Evolutionary conservation across 768 basidiomycete species (phyloP).

Genomic region (Tephrocybe sp.): DNA sequence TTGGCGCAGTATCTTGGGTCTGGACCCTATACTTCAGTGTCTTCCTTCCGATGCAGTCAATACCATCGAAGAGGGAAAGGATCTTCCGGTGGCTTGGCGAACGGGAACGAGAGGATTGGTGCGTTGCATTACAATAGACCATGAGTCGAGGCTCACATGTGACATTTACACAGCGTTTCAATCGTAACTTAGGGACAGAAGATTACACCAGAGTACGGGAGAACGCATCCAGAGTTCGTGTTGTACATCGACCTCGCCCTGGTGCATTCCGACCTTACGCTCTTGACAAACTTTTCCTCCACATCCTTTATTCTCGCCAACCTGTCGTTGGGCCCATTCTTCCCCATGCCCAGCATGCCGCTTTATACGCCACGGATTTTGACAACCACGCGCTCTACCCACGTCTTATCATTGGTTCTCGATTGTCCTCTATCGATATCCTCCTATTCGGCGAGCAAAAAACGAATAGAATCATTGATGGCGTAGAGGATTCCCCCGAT

Average conservation of each 20-base stretch:
- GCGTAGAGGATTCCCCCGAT: neutral
- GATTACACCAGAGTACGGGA: slow-evolving; percentile 2
- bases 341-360: slow-evolving; percentile 1
- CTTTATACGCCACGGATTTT: slow-evolving; percentile 4
- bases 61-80: neutral
- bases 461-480: slow-evolving; percentile 2
- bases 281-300: neutral
- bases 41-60: slow-evolving; percentile 3
- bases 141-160: neutral
- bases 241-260: slow-evolving; percentile 1
- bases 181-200: neutral
- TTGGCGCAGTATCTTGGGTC: slow-evolving; percentile 3
- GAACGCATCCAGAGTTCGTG: slow-evolving; percentile 6
- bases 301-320: neutral
- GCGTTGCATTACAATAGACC: neutral
- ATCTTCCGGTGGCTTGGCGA: neutral
- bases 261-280: neutral
- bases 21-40: slow-evolving; percentile 1
- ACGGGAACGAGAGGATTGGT: slow-evolving; percentile 6
- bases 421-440: slow-evolving; percentile 4
- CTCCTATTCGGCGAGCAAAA: slow-evolving; percentile 3
- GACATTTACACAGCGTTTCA: neutral
- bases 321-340: neutral
- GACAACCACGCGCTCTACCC: slow-evolving; percentile 9
- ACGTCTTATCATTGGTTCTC: slow-evolving; percentile 7